These are phyloP conservation scores for Arthrobotrys sinensis DNA, from an alignment of 2,329 filamentous ascomycete genomes.

Conservation along the genomic window DNA sequence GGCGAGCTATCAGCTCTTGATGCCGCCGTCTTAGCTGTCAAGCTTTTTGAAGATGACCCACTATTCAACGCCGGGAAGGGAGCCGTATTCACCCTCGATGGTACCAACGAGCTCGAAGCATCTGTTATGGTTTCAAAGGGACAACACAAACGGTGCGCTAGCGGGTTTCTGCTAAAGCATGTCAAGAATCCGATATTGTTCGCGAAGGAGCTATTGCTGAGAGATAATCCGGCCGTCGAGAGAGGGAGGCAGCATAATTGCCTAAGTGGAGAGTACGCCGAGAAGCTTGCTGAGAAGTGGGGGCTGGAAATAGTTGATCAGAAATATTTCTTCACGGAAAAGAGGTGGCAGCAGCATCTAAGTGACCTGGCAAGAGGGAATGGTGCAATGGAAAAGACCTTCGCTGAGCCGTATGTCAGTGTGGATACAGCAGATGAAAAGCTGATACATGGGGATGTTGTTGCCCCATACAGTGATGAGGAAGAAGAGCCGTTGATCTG, in stretches of 20 bases:
- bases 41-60: conserved; percentile 81
- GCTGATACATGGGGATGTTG: conserved; percentile 70
- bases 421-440: conserved; percentile 22
- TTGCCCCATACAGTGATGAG: conserved; percentile 68
- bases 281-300: conserved; percentile 78
- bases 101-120: conserved; percentile 87
- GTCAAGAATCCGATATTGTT: conserved; percentile 86
- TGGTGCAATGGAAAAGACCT: conserved; percentile 59
- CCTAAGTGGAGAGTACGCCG: conserved; percentile 77
- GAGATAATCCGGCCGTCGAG: conserved; percentile 76
- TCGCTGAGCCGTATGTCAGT: conserved; percentile 32
- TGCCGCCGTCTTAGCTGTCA: conserved; percentile 81
- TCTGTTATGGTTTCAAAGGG: conserved; percentile 86
- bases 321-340: conserved; percentile 83
- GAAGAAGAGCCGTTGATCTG: conserved; percentile 65
- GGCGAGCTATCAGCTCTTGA: conserved; percentile 74
- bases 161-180: conserved; percentile 79
- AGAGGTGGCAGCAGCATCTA: conserved; percentile 83
- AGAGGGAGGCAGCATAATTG: conserved; percentile 66
- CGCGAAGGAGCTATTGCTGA: conserved; percentile 79
- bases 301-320: conserved; percentile 79
- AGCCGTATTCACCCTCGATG: conserved; percentile 87
- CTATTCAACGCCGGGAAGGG: conserved; percentile 89
- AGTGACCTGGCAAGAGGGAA: conserved; percentile 71
- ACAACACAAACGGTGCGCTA: conserved; percentile 81